Conservation (phyloP, 345 rosid species). For the Moricandia moricandioides region DNA sequence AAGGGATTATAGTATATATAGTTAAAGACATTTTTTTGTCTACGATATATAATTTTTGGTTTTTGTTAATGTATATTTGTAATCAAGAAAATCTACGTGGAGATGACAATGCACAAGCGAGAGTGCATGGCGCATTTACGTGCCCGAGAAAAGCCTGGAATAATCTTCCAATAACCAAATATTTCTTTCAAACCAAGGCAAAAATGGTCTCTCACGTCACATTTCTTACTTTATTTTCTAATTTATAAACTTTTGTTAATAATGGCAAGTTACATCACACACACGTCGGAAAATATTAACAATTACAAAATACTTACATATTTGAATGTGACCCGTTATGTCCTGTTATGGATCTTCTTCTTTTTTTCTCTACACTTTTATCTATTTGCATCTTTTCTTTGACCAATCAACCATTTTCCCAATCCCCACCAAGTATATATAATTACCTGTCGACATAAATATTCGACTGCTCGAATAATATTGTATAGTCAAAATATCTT, state of each 20-base stretch:
- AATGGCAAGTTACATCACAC: slow-evolving; percentile 4
- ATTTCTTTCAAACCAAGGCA: slow-evolving; percentile 34
- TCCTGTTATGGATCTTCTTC: neutral
- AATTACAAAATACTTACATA: neutral
- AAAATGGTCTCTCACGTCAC: slow-evolving; percentile 18
- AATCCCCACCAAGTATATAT: neutral
- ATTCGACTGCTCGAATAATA: neutral
- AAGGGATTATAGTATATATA: neutral
- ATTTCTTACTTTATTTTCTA: neutral
- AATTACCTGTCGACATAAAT: slow-evolving; percentile 4
- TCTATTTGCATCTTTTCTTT: slow-evolving; percentile 20
- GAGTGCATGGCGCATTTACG: slow-evolving; percentile 14
- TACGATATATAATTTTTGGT: neutral
- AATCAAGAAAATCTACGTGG: neutral
- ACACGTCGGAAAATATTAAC: slow-evolving; percentile 23
- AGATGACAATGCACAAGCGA: neutral
- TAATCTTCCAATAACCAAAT: slow-evolving; percentile 20
- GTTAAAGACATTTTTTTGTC: neutral
- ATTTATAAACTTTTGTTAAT: neutral
- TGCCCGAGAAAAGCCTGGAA: neutral
- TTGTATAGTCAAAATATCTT: slow-evolving; percentile 32
- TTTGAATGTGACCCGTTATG: slow-evolving; percentile 11
- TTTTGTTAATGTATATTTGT: neutral
- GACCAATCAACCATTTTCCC: slow-evolving; percentile 18
- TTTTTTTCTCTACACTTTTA: neutral